Percentiles rank a stretch among this genome's conserved stretches.
Evolutionary conservation across 306 rosid genomes (phyloP).

Genomic region (Cucurbita pepo): DNA sequence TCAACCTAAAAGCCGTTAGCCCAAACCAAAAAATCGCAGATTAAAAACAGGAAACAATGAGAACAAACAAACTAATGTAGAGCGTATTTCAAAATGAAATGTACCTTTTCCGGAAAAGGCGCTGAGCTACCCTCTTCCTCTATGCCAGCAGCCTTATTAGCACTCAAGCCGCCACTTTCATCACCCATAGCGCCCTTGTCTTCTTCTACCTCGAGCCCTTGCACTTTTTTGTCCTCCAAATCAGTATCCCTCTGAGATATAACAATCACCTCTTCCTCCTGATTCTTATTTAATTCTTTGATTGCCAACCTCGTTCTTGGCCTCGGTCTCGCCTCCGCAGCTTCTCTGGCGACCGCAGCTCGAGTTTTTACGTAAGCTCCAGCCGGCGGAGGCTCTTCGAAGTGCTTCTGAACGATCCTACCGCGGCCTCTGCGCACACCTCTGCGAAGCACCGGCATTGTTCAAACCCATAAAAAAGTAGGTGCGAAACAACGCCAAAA

Average conservation of each 20-base stretch:
- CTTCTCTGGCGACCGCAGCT: slow-evolving; percentile 58
- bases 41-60: not conserved
- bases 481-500: slow-evolving; percentile 14
- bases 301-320: slow-evolving; percentile 51
- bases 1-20: not conserved
- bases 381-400: slow-evolving; percentile 25
- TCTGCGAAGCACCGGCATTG: slow-evolving; percentile 86
- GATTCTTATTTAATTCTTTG: slow-evolving; percentile 17
- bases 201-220: slow-evolving; percentile 9
- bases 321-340: slow-evolving; percentile 29
- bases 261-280: slow-evolving; percentile 29
- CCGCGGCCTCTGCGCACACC: slow-evolving; percentile 67
- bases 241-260: slow-evolving; percentile 38
- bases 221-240: slow-evolving; percentile 10
- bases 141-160: slow-evolving; percentile 57
- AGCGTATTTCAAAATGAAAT: not conserved
- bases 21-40: not conserved
- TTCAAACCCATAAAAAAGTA: slow-evolving; percentile 68
- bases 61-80: not conserved
- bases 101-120: slow-evolving; percentile 88
- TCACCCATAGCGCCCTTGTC: slow-evolving; percentile 52
- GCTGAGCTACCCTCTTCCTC: slow-evolving; percentile 72
- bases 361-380: slow-evolving; percentile 51
- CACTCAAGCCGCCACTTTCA: slow-evolving; percentile 83
- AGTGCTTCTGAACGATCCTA: slow-evolving; percentile 35